Base-by-base conservation (phyloP, 2,329 filamentous ascomycete species). In the Aspergillus versicolor region DNA sequence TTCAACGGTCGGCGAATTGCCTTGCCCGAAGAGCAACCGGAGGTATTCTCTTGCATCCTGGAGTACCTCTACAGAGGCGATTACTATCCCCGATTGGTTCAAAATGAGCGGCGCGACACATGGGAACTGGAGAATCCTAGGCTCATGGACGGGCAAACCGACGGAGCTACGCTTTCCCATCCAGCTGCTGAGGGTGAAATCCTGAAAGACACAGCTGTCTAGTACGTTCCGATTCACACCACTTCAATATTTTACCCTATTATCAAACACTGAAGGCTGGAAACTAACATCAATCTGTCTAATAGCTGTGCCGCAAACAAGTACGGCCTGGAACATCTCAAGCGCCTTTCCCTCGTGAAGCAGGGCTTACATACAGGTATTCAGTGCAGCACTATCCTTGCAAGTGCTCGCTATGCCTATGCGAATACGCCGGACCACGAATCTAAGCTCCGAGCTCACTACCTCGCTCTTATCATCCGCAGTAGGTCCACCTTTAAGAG, bases 31-130 rank as follows among this genome's bases (percentile, higher is more conserved):
- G 92, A 96, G 74, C 88, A 92, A 65, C 91, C 92, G 19, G 91
- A 96, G 72, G 88, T 96, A 68, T 92, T 97, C 75, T 95, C 91
- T 7, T 92, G 89, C 5, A 83, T 97, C 11, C 86, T 97, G 56
- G 92, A 97, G 72, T 96, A 89, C 66, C 85, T 97, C 56, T 95
- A 95, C 83, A 95, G 95, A 77, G 92, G 92, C 62, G 92, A 96
- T 75, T 96, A 96, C 78, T 92, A 88, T 66, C 92, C 92, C 3
- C 88, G 89, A 17, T 82, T 96, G 22, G 77, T 91, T 56, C 91
- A 91, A 76, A 91, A 93, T 77, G 91, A 92, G 79, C 86, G 88
- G 62, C 84, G 85, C 54, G 87, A 91, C 73, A 87, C 85, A 52
- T 96, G 90, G 88, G 88, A 89, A 70, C 79, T 96, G n/a, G 91